Conservation (phyloP, 2,329 filamentous ascomycete species). For the Mariannaea elegans region DNA sequence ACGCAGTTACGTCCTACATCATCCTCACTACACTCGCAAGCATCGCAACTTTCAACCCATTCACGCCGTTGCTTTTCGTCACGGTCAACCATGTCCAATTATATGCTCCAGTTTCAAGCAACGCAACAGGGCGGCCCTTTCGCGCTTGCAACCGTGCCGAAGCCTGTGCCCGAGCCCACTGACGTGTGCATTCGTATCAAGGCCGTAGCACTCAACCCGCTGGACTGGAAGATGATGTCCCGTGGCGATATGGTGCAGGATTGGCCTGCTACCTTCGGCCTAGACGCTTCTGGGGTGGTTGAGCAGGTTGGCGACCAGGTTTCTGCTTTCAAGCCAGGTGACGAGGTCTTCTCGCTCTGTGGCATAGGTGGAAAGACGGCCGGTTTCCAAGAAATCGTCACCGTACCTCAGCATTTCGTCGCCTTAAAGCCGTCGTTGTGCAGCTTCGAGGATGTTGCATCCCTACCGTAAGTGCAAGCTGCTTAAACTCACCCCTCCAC, state of each 20-base stretch:
- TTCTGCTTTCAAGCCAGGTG: conserved; percentile 42
- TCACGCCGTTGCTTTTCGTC: not conserved
- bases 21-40: not conserved
- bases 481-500: not conserved
- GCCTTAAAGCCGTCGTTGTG: conserved; percentile 25
- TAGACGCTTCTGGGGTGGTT: conserved; percentile 35
- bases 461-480: conserved; percentile 26
- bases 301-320: conserved; percentile 35
- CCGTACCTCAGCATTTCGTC: conserved; percentile 31
- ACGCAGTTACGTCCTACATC: not conserved
- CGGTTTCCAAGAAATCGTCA: conserved; percentile 31
- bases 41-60: not conserved
- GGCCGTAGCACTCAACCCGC: conserved; percentile 34
- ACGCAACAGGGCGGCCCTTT: conserved; percentile 28
- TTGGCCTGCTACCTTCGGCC: conserved; percentile 31
- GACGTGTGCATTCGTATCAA: conserved; percentile 32
- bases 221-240: conserved; percentile 34
- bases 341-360: conserved; percentile 48
- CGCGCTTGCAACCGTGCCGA: conserved; percentile 23
- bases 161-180: conserved; percentile 18
- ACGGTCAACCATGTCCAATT: conserved; percentile 14
- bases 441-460: conserved; percentile 28
- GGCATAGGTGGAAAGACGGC: conserved; percentile 31
- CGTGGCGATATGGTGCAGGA: conserved; percentile 28
- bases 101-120: conserved; percentile 30